Evolutionary conservation across 163 green algal species (phyloP).

Genomic region (Botryococcus braunii): DNA sequence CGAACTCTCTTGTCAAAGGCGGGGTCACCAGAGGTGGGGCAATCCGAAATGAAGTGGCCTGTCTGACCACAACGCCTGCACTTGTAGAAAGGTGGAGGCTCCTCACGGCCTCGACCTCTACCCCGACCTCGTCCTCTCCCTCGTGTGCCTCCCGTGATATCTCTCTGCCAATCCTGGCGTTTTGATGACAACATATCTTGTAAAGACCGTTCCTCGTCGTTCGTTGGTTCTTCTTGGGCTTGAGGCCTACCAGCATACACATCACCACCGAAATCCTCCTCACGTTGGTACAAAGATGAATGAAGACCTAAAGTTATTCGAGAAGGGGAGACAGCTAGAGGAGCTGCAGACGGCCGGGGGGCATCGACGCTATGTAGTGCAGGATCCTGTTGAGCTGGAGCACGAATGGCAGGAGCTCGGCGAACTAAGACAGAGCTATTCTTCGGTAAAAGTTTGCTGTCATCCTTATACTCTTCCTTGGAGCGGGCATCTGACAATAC

Average conservation of each 20-base stretch:
- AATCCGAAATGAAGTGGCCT: constrained; percentile 65
- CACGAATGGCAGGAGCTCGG: constrained; percentile 43
- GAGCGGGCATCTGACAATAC: constrained; percentile 49
- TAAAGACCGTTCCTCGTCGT: constrained; percentile 1
- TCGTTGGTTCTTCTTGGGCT: neutral
- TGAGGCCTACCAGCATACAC: no score
- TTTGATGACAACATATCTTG: neutral
- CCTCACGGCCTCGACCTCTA: neutral
- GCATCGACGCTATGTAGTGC: no score
- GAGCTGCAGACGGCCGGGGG: no score
- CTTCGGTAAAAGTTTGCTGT: constrained; percentile 42
- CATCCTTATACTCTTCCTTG: constrained; percentile 33
- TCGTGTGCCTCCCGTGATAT: constrained; percentile 1
- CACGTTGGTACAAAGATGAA: no score
- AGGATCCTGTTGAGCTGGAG: no score
- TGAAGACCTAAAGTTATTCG: no score
- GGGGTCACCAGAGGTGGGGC: constrained; percentile 71
- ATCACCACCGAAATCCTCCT: constrained; percentile 40
- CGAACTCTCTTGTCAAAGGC: constrained; percentile 71
- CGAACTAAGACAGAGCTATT: constrained; percentile 54
- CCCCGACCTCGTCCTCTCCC: constrained; percentile 6
- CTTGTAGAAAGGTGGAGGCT: constrained; percentile 34
- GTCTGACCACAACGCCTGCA: constrained; percentile 52
- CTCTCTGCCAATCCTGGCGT: neutral
- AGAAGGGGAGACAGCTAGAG: no score